Evolutionary conservation across 2,329 filamentous ascomycete species (phyloP), one percentile per base, ranked within the genome.

Genomic region (Sordariomycetes sp.): DNA sequence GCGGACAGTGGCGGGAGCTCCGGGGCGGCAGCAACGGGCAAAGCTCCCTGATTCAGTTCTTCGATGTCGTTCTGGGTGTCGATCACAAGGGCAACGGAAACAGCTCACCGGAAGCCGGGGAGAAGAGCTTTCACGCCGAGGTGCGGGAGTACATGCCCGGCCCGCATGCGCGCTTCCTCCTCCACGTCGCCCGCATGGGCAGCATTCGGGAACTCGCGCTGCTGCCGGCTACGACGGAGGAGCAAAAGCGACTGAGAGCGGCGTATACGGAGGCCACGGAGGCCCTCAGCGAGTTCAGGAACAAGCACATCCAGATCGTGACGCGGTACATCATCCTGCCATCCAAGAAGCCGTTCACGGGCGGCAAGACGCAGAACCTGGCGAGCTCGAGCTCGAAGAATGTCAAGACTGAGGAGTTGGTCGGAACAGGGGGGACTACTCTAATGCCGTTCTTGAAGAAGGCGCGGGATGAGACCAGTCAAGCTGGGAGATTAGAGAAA

Each of bases 1-100:
- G 65, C 11, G 73, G 78, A 0, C 61, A 71, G 23, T 94, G 86
- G 69, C 69, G 79, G 14, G 79, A 90, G 45, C 82, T 84, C 38
- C 75, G 84, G n/a, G 90, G 90, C 14, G 90, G 90, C 5, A 93
- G 85, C 54, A 95, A 95, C 49, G 90, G 88, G 0, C 90, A 96
- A 57, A 90, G 83, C 55, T 93, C 86, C 1, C 66, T 94, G 27
- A 87, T 96, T 39, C 87, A 95, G 49, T 92, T 94, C 62, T 86
- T 94, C 55, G 90, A 96, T 52, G 72, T 93, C 11, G 75, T 87
- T 1, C 70, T 96, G 0, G 86, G 86, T 3, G 71, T 96, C 11
- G 80, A 93, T 48, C 90, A 96, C 59, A 50, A 49, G 2, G 57
- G 61, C 3, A 57, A 58, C 31, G 63, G 62, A 1, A 57, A 55